A percentile compares a stretch with the other conserved stretches of the same genome.
Conservation (phyloP, 2,329 filamentous ascomycete genomes). For the Hortaea werneckii region DNA sequence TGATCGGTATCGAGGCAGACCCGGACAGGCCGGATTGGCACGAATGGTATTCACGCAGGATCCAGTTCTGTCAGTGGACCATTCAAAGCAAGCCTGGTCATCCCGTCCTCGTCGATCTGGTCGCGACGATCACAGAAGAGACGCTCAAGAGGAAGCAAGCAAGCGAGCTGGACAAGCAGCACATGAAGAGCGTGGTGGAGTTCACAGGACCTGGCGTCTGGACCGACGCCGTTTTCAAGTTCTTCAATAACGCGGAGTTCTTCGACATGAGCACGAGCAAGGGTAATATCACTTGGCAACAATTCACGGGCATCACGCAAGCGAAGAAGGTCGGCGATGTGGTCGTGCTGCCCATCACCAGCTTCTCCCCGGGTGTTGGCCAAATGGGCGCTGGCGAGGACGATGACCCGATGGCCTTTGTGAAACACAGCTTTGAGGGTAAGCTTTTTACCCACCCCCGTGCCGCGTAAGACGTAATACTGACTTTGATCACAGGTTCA, state of each 20-base stretch:
- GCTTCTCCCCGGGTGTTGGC: constrained; percentile 87
- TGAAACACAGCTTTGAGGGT: constrained; percentile 96
- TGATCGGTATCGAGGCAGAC: constrained; percentile 93
- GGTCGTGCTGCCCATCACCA: constrained; percentile 86
- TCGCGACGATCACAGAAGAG: constrained; percentile 74
- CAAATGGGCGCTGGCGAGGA: constrained; percentile 86
- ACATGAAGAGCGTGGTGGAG: constrained; percentile 68
- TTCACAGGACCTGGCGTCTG: constrained; percentile 90
- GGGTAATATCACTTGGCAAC: constrained; percentile 68
- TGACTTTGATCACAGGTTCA: constrained; percentile 42
- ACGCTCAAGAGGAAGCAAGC: constrained; percentile 62
- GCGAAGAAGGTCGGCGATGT: constrained; percentile 89
- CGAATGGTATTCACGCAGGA: constrained; percentile 88
- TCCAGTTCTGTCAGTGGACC: constrained; percentile 99
- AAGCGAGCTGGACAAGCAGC: constrained; percentile 50
- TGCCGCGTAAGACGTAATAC: neutral
- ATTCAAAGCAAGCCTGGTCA: constrained; percentile 94
- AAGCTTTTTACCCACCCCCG: constrained; percentile 18
- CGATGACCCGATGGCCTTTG: constrained; percentile 93
- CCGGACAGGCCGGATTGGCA: constrained; percentile 87
- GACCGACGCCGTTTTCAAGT: constrained; percentile 86
- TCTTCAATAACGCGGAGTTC: constrained; percentile 83
- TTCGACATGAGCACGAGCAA: constrained; percentile 67
- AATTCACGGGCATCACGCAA: constrained; percentile 78
- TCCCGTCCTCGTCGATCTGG: constrained; percentile 78